A percentile compares a stretch with the other conserved stretches of the same genome.
Conservation (phyloP, 176 grass and related monocot species). For the Avena eriantha region DNA sequence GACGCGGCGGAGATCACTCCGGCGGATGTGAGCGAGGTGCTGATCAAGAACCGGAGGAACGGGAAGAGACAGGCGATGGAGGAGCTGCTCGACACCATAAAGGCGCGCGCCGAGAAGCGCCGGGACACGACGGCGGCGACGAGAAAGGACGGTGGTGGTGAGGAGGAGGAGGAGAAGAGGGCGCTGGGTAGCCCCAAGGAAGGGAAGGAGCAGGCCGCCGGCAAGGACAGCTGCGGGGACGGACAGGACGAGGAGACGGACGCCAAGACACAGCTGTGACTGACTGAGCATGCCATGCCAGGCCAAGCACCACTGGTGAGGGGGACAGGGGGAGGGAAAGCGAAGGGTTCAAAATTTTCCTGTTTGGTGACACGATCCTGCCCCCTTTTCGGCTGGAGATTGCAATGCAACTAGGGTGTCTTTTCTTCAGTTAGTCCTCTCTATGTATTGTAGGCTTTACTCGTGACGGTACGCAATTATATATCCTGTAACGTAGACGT, state of each 20-base stretch:
- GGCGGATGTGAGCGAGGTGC: conserved; percentile 88
- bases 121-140: background rate
- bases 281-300: background rate
- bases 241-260: conserved; percentile 50
- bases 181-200: conserved; percentile 84
- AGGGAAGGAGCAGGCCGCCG: conserved; percentile 37
- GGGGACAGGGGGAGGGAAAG: conserved; percentile 42
- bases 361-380: background rate
- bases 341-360: conserved; percentile 57
- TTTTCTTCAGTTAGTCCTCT: background rate
- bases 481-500: background rate
- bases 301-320: background rate
- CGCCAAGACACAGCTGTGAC: conserved; percentile 46
- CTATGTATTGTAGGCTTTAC: background rate
- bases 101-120: conserved; percentile 47
- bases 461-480: background rate
- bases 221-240: conserved; percentile 37
- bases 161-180: conserved; percentile 82
- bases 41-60: conserved; percentile 73
- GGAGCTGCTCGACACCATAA: conserved; percentile 49
- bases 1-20: conserved; percentile 75
- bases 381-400: conserved; percentile 17
- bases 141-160: conserved; percentile 5
- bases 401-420: background rate
- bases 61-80: conserved; percentile 51